Evolutionary conservation across 2,329 filamentous ascomycete genomes (phyloP), one percentile per base, ranked within the genome.

Genomic region (Aciculosporium take): DNA sequence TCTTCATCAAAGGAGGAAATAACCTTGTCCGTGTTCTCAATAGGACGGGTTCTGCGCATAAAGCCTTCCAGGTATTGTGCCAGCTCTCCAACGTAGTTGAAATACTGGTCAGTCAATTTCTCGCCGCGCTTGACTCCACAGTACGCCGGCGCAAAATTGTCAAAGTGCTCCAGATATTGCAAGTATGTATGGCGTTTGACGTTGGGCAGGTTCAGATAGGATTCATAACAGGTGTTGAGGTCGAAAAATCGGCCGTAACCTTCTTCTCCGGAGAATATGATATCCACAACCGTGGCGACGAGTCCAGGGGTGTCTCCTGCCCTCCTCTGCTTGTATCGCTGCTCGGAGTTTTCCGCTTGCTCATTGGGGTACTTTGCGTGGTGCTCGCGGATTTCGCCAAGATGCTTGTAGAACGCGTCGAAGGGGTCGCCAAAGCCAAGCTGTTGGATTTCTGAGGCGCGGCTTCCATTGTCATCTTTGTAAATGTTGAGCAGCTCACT

Each of bases 221-320:
- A 71, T 55, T 96, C 89, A 61, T 96, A 88, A 50, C 79, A 75
- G 30, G 70, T 74, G 15, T 82, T 89, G 36, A 98, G 65, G 59
- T 98, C 91, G 54, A 98, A 84, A 62, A 85, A 98, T 51, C 86
- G 82, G 33, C 91, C 91, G 54, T 83, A 95, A 0, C 81, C 82
- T 60, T 98, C 91, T 62, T 98, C 93, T 46, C 91, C 91, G 0
- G 87, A 94, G 61, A 98, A 98, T 68, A 96, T 82, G 44, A 77
- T 78, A 56, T 96, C 89, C 37, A 95, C 80, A 40, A 88, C 76
- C 33, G 75, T 76, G 4, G 73, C 69, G 42, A 74, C 61, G 1
- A 71, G 66, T 36, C 81, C 76, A 38, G 77, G 74, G 48, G 81
- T 79, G 33, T 78, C 77, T 10, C 71, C 72, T 32, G 71, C 66